Conservation (phyloP, 192 early-diverging fungal genomes). For the Geranomyces variabilis region DNA sequence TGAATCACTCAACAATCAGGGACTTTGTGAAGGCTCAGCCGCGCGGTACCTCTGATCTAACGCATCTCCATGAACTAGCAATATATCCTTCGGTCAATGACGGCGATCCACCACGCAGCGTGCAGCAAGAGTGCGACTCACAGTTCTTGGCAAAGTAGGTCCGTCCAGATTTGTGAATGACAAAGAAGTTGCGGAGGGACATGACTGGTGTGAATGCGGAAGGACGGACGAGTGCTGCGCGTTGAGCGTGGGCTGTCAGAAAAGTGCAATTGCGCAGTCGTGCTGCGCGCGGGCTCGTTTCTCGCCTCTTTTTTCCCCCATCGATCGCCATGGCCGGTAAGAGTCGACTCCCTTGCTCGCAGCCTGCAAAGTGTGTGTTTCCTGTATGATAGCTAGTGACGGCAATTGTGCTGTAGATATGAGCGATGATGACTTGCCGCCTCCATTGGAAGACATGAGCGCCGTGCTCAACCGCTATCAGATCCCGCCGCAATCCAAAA, state of each 20-base stretch:
- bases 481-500: not conserved
- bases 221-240: too few species aligned
- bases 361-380: too few species aligned
- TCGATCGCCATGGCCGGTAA: too few species aligned
- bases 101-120: not conserved
- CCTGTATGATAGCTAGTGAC: too few species aligned
- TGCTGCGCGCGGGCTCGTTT: too few species aligned
- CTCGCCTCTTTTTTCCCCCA: too few species aligned
- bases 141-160: slow-evolving; percentile 57
- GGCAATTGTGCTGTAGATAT: too few species aligned
- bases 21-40: not conserved
- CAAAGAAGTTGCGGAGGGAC: slow-evolving; percentile 48
- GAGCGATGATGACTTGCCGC: not conserved
- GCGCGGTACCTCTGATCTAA: slow-evolving; percentile 50
- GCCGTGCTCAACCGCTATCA: not conserved
- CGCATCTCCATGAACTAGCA: slow-evolving; percentile 51
- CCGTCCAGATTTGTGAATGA: slow-evolving; percentile 52
- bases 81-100: not conserved
- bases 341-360: too few species aligned
- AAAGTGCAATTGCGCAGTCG: too few species aligned
- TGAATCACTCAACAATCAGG: not conserved
- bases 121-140: slow-evolving; percentile 10
- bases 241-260: too few species aligned
- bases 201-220: not conserved
- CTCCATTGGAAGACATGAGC: slow-evolving; percentile 3